Conservation (phyloP, 2,329 filamentous ascomycete species). For the Arthrobotrys conoides region DNA sequence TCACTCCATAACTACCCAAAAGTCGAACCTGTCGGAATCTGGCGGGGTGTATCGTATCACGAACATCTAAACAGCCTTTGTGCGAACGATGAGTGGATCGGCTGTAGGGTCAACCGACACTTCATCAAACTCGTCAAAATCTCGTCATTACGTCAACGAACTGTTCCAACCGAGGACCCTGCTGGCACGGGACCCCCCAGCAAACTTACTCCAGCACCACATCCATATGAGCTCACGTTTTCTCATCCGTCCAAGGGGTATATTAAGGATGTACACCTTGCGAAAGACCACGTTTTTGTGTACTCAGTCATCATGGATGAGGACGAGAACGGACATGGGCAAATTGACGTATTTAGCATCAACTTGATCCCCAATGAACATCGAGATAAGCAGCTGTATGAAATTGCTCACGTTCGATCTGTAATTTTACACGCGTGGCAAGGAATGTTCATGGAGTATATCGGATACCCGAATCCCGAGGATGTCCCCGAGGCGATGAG, state of each 20-base stretch:
- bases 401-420: conserved; percentile 51
- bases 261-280: conserved; percentile 59
- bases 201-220: conserved; percentile 7
- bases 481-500: conserved; percentile 47
- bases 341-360: conserved; percentile 58
- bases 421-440: conserved; percentile 53
- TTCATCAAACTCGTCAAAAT: conserved; percentile 55
- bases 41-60: conserved; percentile 53
- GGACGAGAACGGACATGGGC: conserved; percentile 38
- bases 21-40: conserved; percentile 47
- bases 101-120: conserved; percentile 49
- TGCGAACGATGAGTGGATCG: conserved; percentile 60
- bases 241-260: conserved; percentile 45
- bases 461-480: conserved; percentile 37
- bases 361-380: conserved; percentile 46
- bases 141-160: conserved; percentile 31
- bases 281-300: conserved; percentile 56
- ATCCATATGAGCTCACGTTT: conserved; percentile 56
- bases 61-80: conserved; percentile 56
- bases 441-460: conserved; percentile 58
- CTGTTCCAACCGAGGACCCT: not conserved
- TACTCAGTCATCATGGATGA: conserved; percentile 42
- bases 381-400: conserved; percentile 50
- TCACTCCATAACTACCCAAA: conserved; percentile 54
- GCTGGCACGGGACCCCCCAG: not conserved